These are phyloP conservation scores for Chloromonas sp. DNA, from an alignment of 163 green algal genomes.

Conservation along the genomic window DNA sequence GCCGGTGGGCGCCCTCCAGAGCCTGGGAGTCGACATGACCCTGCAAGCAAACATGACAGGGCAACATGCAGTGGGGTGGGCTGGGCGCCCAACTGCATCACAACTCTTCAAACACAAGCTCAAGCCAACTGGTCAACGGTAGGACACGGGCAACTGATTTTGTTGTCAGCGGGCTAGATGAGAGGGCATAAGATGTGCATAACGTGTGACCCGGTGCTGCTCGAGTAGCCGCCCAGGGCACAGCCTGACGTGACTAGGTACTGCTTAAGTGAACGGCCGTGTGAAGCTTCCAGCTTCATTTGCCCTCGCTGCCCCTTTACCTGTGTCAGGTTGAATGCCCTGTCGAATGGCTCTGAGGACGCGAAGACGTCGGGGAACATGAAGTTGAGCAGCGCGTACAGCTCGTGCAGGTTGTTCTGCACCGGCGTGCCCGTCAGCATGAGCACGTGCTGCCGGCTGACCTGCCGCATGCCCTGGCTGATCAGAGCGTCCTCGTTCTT, in stretches of 20 bases:
- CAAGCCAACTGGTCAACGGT: too few relatives aligned
- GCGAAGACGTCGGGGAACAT: conserved; percentile 63
- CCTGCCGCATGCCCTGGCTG: conserved; percentile 48
- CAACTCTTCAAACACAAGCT: too few relatives aligned
- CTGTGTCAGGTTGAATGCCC: conserved; percentile 44
- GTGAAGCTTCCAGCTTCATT: too few relatives aligned
- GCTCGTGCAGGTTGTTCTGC: conserved; percentile 81
- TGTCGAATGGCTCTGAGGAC: conserved; percentile 37
- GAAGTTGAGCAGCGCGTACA: conserved; percentile 76
- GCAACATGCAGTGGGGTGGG: background rate
- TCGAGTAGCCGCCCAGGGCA: too few relatives aligned
- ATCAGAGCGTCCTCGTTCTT: conserved; percentile 80
- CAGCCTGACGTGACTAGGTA: too few relatives aligned
- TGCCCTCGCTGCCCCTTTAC: background rate
- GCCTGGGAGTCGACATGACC: conserved; percentile 35
- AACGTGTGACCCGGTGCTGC: too few relatives aligned
- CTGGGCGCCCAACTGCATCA: background rate
- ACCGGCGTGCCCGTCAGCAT: conserved; percentile 69
- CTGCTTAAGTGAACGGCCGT: too few relatives aligned
- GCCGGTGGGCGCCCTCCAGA: conserved; percentile 49
- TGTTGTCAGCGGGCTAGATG: too few relatives aligned
- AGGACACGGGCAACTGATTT: too few relatives aligned
- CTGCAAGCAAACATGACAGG: background rate
- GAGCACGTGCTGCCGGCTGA: conserved; percentile 48
- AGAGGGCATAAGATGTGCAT: too few relatives aligned